Evolutionary conservation across 2,329 filamentous ascomycete species (phyloP), one percentile per base, ranked within the genome.

Genomic region (Beauveria pseudobassiana): DNA sequence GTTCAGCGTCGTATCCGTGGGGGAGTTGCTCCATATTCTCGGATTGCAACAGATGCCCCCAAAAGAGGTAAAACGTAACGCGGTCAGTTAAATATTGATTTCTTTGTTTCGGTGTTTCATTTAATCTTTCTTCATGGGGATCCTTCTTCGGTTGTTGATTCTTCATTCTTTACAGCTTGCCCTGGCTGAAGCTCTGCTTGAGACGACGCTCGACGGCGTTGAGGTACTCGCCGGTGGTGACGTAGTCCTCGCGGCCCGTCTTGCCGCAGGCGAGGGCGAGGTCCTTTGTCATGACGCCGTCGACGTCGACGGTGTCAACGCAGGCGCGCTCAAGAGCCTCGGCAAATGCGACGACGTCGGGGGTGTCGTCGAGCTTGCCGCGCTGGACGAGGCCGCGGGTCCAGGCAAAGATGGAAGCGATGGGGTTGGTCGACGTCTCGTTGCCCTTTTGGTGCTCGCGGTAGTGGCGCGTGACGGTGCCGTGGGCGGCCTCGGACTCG

Each of bases 201-300:
- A 99, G 83, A 72, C 92, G 83, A 77, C 86, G 87, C 87, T 98
- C 93, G 56, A 98, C 93, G 46, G 93, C 93, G 72, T 89, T 85
- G 72, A 99, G 80, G 80, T 98, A 99, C 80, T 96, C 89, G 68
- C 82, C 85, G 62, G 93, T 98, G 59, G 92, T 97, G 68, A 96
- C 95, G 78, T 93, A 98, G 72, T 91, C 88, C 69, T 85, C 85
- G 67, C 90, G 85, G 64, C 85, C 88, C 70, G 88, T 92, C 83
- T 93, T 93, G 71, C 95, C 95, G 75, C 90, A 95, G 54, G 93
- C 90, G 63, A 98, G 85, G n/a, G 95, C 95, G 69, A 99, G 79
- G 77, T 99, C 95, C 87, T 99, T 99, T 76, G 95, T 99, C 95
- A 98, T 99, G 80, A 98, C 89, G 65, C 90, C 90, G 73, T 98